A percentile compares a stretch with the other conserved stretches of the same genome.
phyloP scores from a whole-genome alignment of 1,284 basidiomycete species.

The Cutaneotrichosporon cutaneum region DNA sequence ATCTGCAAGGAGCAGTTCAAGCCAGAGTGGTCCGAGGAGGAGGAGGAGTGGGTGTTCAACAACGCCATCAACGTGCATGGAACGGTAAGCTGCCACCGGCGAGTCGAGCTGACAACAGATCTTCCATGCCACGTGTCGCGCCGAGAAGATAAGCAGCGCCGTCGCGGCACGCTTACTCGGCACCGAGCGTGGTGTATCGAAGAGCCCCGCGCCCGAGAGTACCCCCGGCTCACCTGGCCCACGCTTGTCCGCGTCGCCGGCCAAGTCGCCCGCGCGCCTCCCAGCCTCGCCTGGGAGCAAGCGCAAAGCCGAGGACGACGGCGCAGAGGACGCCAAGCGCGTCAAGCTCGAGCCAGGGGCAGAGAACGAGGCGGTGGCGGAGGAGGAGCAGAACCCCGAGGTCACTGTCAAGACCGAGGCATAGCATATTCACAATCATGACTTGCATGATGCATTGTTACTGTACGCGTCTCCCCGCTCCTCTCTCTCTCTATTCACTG shows the following conservation, averaged over 20 bases:
- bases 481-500: background rate
- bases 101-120: constrained; percentile 57
- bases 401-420: constrained; percentile 12
- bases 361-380: background rate
- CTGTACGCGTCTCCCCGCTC: background rate
- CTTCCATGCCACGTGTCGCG: constrained; percentile 88
- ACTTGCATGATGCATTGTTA: background rate
- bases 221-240: constrained; percentile 1
- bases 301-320: constrained; percentile 21
- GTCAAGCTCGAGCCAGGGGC: constrained; percentile 24
- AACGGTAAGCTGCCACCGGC: constrained; percentile 59
- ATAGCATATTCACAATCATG: constrained; percentile 2
- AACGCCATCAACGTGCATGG: constrained; percentile 84
- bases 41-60: constrained; percentile 98
- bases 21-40: constrained; percentile 90
- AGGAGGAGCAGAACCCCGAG: background rate
- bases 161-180: constrained; percentile 31
- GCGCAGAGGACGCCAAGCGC: constrained; percentile 26
- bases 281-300: constrained; percentile 17
- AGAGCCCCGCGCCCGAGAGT: constrained; percentile 15
- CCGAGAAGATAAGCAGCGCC: constrained; percentile 57
- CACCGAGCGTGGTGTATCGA: constrained; percentile 15
- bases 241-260: constrained; percentile 4
- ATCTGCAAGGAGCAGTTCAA: constrained; percentile 95
- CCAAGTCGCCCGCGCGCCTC: background rate